These are phyloP conservation scores for Ciborinia camelliae DNA, from an alignment of 2,329 filamentous ascomycete species.

Conservation along the genomic window DNA sequence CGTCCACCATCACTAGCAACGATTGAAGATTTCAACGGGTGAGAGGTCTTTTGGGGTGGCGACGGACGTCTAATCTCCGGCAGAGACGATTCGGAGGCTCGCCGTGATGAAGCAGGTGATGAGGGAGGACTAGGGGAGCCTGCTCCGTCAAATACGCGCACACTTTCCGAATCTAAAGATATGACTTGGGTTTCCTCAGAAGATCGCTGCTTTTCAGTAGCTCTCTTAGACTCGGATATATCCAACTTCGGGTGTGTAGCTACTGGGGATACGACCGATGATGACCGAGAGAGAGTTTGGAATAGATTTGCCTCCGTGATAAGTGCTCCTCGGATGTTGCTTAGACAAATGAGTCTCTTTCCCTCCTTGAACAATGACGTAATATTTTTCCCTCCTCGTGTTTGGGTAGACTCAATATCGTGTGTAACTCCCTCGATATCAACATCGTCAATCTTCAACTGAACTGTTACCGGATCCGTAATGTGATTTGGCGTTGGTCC, in stretches of 20 bases:
- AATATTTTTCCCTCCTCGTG: conserved; percentile 30
- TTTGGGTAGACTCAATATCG: conserved; percentile 23
- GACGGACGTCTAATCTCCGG: conserved; percentile 12
- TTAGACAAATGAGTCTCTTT: conserved; percentile 62
- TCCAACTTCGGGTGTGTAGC: conserved; percentile 48
- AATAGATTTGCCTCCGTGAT: conserved; percentile 67
- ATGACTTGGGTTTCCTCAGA: conserved; percentile 31
- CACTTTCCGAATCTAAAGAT: conserved; percentile 41
- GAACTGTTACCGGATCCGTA: conserved; percentile 58
- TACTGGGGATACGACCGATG: conserved; percentile 56
- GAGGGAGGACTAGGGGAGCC: conserved; percentile 23
- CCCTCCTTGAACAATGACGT: conserved; percentile 50
- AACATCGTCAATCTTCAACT: conserved; percentile 61
- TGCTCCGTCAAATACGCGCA: conserved; percentile 22
- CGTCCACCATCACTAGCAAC: conserved; percentile 34
- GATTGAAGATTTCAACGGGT: conserved; percentile 23
- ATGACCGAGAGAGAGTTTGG: conserved; percentile 54
- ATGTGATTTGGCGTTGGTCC: conserved; percentile 37
- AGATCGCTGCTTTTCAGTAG: conserved; percentile 14
- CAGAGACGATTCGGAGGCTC: conserved; percentile 25
- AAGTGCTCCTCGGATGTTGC: conserved; percentile 60
- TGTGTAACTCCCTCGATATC: conserved; percentile 63
- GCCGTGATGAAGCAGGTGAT: conserved; percentile 25
- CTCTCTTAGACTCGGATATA: conserved; percentile 38
- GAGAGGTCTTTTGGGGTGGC: neutral